These are phyloP conservation scores for Verticillium tricorpus DNA, from an alignment of 2,329 filamentous ascomycete species.

Conservation along the genomic window DNA sequence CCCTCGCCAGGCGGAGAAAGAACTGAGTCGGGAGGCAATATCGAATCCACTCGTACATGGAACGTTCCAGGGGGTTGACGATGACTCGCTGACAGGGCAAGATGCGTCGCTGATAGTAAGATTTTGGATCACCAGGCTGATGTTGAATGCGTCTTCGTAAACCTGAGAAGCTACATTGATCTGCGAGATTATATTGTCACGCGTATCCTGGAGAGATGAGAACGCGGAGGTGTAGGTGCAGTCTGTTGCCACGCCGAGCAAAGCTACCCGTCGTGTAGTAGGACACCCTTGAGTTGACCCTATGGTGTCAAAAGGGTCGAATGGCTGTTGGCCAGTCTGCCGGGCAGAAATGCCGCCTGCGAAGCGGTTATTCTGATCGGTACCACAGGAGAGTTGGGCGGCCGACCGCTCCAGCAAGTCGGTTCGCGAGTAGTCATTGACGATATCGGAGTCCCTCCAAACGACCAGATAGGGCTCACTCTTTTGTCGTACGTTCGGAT, in stretches of 20 bases:
- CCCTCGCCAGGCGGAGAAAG: constrained; percentile 87
- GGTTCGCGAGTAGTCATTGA: too few species aligned
- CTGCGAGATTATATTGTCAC: constrained; percentile 71
- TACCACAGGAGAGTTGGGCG: too few species aligned
- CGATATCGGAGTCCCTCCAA: too few species aligned
- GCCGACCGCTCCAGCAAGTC: too few species aligned
- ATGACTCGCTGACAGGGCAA: constrained; percentile 68
- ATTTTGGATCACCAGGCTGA: constrained; percentile 85
- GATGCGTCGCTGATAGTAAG: constrained; percentile 68
- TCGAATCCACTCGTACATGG: constrained; percentile 56
- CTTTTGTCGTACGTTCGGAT: too few species aligned
- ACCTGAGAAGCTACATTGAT: constrained; percentile 84
- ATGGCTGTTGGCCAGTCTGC: too few species aligned
- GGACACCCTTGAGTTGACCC: constrained; percentile 83
- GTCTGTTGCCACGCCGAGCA: constrained; percentile 89
- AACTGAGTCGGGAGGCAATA: constrained; percentile 75
- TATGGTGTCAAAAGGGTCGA: constrained; percentile 48
- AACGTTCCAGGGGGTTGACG: constrained; percentile 78
- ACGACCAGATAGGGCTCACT: too few species aligned
- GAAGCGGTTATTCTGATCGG: too few species aligned
- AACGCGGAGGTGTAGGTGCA: constrained; percentile 81
- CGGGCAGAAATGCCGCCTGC: too few species aligned
- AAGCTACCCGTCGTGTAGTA: constrained; percentile 80
- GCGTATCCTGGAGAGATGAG: constrained; percentile 57
- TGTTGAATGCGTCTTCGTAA: constrained; percentile 91